Conservation (phyloP, 1,139 yeast genomes). For the Nadsonia commutata region DNA sequence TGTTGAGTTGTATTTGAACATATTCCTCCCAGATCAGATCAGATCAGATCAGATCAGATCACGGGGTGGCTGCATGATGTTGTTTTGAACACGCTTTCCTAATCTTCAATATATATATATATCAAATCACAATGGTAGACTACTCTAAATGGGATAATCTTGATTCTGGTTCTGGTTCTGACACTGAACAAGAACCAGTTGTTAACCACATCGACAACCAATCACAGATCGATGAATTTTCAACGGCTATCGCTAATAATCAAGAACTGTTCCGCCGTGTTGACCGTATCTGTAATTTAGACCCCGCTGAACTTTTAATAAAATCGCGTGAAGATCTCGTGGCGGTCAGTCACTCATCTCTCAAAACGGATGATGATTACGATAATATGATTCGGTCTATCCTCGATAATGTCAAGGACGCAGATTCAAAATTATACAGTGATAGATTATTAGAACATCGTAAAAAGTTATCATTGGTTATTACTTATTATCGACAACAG, state of each 20-base stretch:
- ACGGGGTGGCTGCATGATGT: no score
- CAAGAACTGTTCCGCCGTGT: not conserved
- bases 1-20: no score
- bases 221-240: not conserved
- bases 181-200: not conserved
- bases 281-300: not conserved
- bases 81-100: no score
- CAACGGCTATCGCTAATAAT: not conserved
- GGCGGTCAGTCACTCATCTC: not conserved
- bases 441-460: not conserved
- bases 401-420: not conserved
- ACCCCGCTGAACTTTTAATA: not conserved
- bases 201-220: not conserved
- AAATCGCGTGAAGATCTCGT: not conserved
- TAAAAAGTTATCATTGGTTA: not conserved
- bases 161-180: not conserved
- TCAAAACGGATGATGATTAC: not conserved
- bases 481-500: not conserved
- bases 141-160: not conserved
- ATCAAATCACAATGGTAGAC: not conserved
- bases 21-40: no score
- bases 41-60: no score
- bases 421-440: not conserved
- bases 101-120: not conserved
- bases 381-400: not conserved